Conservation (phyloP, 768 basidiomycete species). For the Lactarius vividus region DNA sequence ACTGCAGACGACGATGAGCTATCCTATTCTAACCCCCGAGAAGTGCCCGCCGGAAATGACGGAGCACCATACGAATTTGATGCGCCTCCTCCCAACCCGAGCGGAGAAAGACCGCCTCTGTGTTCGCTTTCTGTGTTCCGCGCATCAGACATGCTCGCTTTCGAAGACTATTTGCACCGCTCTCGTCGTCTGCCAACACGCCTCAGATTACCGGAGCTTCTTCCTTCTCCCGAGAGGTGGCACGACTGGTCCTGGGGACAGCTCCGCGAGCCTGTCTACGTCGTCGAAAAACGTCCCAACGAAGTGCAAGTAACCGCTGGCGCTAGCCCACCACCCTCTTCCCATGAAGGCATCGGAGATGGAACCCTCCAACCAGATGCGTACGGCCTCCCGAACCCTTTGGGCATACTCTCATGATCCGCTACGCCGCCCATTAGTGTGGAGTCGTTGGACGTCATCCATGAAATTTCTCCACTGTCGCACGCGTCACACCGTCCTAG, state of each 20-base stretch:
- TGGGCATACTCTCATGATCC: background rate
- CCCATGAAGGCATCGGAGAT: background rate
- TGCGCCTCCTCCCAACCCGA: background rate
- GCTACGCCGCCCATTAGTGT: background rate
- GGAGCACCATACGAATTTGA: slow-evolving; percentile 6
- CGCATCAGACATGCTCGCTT: slow-evolving; percentile 24
- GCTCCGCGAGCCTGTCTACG: slow-evolving; percentile 27
- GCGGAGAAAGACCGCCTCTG: slow-evolving; percentile 8
- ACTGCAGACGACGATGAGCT: slow-evolving; percentile 24
- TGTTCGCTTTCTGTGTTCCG: slow-evolving; percentile 25
- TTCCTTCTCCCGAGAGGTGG: slow-evolving; percentile 23
- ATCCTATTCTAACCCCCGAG: slow-evolving; percentile 1
- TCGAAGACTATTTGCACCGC: slow-evolving; percentile 28
- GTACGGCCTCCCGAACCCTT: background rate
- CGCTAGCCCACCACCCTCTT: slow-evolving; percentile 7
- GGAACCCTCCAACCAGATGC: slow-evolving; percentile 6
- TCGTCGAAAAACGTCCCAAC: slow-evolving; percentile 17
- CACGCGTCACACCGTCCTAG: background rate
- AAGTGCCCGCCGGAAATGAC: background rate
- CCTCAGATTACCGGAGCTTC: slow-evolving; percentile 23
- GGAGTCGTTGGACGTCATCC: background rate
- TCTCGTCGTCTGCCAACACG: slow-evolving; percentile 27
- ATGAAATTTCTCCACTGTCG: background rate
- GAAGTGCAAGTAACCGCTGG: slow-evolving; percentile 4
- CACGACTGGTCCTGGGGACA: slow-evolving; percentile 29